Percentiles rank a stretch among this genome's conserved stretches.
Evolutionary conservation across 2,329 filamentous ascomycete genomes (phyloP).

Genomic region (Paraconiothyrium sp.): DNA sequence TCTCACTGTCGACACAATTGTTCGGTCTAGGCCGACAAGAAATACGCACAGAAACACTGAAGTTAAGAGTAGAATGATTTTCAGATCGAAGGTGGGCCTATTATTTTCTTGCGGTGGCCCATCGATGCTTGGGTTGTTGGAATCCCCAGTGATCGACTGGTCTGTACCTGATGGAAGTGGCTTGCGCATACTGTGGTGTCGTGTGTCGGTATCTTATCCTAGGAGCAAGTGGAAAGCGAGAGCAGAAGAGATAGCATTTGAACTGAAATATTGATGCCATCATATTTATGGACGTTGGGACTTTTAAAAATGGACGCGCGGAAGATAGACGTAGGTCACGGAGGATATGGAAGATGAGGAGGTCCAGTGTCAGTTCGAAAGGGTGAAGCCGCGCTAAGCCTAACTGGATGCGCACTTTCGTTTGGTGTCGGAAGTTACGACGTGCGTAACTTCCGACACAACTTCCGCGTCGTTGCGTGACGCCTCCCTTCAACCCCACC

Average conservation of each 20-base stretch:
- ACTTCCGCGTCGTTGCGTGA: not conserved
- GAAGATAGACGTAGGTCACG: not conserved
- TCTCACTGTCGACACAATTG: constrained; percentile 14
- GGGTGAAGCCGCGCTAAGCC: not conserved
- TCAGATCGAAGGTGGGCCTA: not conserved
- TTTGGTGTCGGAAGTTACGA: not conserved
- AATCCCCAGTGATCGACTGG: not conserved
- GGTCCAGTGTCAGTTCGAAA: not conserved
- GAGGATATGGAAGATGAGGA: not conserved
- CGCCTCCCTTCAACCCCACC: not conserved
- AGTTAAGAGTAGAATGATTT: not conserved
- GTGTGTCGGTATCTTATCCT: not conserved
- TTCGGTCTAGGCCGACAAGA: constrained; percentile 12
- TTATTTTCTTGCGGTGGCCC: not conserved
- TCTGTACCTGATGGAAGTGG: not conserved
- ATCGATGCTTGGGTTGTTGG: not conserved
- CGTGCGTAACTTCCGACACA: not conserved
- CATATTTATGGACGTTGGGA: not conserved
- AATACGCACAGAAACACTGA: constrained; percentile 8
- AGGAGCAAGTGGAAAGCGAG: not conserved
- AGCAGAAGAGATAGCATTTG: too few species aligned
- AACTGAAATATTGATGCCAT: not conserved
- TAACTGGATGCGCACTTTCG: not conserved
- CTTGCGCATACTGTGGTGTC: not conserved
- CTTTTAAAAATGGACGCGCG: not conserved